Evolutionary conservation across 345 rosid genomes (phyloP).

Genomic region (Hevea brasiliensis): DNA sequence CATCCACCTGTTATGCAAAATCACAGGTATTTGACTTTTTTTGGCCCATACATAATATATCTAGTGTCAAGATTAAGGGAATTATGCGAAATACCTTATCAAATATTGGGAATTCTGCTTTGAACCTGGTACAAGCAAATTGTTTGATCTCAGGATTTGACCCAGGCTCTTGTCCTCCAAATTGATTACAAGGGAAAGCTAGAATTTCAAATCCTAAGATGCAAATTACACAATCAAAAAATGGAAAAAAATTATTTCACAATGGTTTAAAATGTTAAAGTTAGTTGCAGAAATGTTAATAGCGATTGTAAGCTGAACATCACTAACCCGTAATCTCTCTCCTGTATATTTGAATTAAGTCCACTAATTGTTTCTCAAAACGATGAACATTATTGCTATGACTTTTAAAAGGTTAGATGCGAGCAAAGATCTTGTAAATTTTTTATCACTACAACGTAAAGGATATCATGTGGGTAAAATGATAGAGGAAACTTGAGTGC

Average conservation of each 20-base stretch:
- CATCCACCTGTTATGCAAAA: slow-evolving; percentile 28
- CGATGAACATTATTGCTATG: not conserved
- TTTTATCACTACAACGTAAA: not conserved
- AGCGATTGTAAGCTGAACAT: not conserved
- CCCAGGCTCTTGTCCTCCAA: slow-evolving; percentile 38
- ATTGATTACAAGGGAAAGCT: slow-evolving; percentile 36
- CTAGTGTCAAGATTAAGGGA: not conserved
- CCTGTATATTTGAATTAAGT: not conserved
- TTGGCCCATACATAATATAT: not conserved
- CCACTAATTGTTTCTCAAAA: not conserved
- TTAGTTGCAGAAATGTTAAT: not conserved
- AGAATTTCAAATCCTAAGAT: slow-evolving; percentile 33
- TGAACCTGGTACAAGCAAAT: slow-evolving; percentile 33
- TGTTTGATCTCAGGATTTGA: slow-evolving; percentile 35
- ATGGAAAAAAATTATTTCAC: not conserved
- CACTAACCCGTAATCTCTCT: not conserved
- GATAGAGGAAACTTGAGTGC: not conserved
- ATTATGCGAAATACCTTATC: slow-evolving; percentile 19
- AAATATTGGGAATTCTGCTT: slow-evolving; percentile 34
- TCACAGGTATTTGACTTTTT: not conserved
- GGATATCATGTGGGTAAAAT: not conserved
- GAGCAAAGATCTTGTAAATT: not conserved
- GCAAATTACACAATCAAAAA: slow-evolving; percentile 1
- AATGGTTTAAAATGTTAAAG: not conserved
- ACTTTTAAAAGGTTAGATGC: not conserved